Percentiles rank a stretch among this genome's conserved stretches.
These are phyloP conservation scores for Limonium bicolor DNA, from an alignment of 148 eudicot species.

Conservation along the genomic window DNA sequence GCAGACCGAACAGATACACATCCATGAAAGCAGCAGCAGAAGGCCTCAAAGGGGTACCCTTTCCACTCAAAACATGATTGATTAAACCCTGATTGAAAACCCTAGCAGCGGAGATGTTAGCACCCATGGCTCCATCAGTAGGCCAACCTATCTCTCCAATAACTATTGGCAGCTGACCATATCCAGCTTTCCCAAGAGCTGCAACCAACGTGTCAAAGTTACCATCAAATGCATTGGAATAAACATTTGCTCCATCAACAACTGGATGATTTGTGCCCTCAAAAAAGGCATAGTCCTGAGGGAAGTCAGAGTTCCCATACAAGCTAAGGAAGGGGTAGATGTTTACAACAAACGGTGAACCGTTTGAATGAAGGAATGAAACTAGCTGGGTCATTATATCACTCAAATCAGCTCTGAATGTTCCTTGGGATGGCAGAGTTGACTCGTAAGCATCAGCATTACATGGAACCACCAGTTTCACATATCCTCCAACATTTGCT, in stretches of 20 bases:
- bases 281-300: constrained; percentile 83
- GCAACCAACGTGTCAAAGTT: constrained; percentile 66
- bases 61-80: constrained; percentile 38
- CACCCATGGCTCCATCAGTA: constrained; percentile 57
- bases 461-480: constrained; percentile 79
- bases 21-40: constrained; percentile 58
- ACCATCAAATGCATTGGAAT: constrained; percentile 80
- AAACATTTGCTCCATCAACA: constrained; percentile 50
- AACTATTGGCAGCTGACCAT: constrained; percentile 59
- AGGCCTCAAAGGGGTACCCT: constrained; percentile 71
- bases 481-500: constrained; percentile 48
- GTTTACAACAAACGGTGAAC: constrained; percentile 71
- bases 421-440: constrained; percentile 62
- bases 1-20: constrained; percentile 58
- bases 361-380: constrained; percentile 54
- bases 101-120: constrained; percentile 70
- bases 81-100: constrained; percentile 73
- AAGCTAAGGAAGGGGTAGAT: constrained; percentile 81
- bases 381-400: constrained; percentile 58
- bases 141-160: constrained; percentile 94
- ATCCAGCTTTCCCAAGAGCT: constrained; percentile 56
- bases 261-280: constrained; percentile 68
- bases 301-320: constrained; percentile 63
- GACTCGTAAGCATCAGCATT: constrained; percentile 83
- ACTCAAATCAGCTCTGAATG: constrained; percentile 60